phyloP scores from a whole-genome alignment of 2,329 filamentous ascomycete species.

The Botrytis pseudocinerea region DNA sequence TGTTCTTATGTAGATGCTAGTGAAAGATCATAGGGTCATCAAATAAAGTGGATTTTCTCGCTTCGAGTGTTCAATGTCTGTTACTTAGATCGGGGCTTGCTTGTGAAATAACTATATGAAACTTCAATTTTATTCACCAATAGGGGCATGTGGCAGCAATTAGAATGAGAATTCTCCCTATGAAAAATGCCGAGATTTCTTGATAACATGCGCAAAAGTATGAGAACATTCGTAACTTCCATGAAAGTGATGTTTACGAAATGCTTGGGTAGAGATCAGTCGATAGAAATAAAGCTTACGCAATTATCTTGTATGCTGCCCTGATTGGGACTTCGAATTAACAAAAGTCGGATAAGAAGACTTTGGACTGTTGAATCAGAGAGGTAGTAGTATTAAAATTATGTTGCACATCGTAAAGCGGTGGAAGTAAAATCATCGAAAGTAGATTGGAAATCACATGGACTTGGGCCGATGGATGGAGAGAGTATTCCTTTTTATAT shows the following conservation, averaged over 20 bases:
- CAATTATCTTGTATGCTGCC: accelerated
- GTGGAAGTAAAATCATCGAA: neutral
- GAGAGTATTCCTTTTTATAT: neutral
- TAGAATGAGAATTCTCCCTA: too few relatives aligned
- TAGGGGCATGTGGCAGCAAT: neutral
- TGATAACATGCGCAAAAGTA: accelerated
- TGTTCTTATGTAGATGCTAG: neutral
- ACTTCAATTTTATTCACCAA: neutral
- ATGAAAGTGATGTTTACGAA: accelerated
- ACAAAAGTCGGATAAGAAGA: neutral
- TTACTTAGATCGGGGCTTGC: too few relatives aligned
- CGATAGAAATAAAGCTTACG: neutral
- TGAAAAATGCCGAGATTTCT: too few relatives aligned
- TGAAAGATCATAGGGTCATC: neutral
- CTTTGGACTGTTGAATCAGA: accelerated
- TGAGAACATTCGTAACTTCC: neutral
- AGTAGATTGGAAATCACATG: neutral
- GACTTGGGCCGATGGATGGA: neutral
- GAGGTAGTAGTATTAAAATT: neutral
- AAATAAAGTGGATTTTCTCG: constrained; percentile 1
- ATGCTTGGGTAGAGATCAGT: neutral
- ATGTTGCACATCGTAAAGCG: neutral
- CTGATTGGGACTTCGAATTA: neutral
- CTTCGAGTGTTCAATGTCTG: neutral
- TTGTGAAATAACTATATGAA: neutral